A percentile compares a stretch with the other conserved stretches of the same genome.
Conservation (phyloP, 2,329 filamentous ascomycete species). For the Fusarium kyushuense region DNA sequence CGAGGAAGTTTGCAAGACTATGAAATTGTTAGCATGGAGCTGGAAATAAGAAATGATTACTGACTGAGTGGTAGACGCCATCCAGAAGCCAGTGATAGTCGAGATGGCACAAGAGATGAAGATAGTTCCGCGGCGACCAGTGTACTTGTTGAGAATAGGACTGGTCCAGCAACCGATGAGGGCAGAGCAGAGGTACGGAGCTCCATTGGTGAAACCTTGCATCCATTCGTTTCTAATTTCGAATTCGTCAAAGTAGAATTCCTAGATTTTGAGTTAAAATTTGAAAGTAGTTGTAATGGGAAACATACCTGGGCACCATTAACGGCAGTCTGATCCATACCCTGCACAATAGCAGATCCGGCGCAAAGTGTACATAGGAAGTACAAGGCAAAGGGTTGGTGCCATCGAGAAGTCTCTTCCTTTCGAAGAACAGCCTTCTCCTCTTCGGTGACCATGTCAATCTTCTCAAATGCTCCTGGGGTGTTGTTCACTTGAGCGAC, state of each 20-base stretch:
- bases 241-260: slow-evolving; percentile 53
- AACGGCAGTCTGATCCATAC: slow-evolving; percentile 75
- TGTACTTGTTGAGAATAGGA: slow-evolving; percentile 66
- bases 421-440: slow-evolving; percentile 48
- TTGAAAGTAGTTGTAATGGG: fast-evolving
- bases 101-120: slow-evolving; percentile 71
- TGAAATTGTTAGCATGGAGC: fast-evolving
- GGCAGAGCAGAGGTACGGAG: slow-evolving; percentile 66
- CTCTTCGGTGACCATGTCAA: slow-evolving; percentile 45
- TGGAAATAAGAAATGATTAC: not conserved
- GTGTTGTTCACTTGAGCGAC: slow-evolving; percentile 61
- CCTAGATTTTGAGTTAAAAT: slow-evolving; percentile 33
- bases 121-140: slow-evolving; percentile 73
- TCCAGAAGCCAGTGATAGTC: slow-evolving; percentile 63
- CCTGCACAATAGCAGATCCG: slow-evolving; percentile 69
- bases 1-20: slow-evolving; percentile 46
- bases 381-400: slow-evolving; percentile 52
- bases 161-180: slow-evolving; percentile 53
- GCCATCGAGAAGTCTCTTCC: slow-evolving; percentile 51
- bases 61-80: slow-evolving; percentile 66
- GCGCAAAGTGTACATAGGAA: slow-evolving; percentile 54
- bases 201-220: slow-evolving; percentile 66
- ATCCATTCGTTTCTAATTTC: slow-evolving; percentile 57
- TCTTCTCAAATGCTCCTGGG: slow-evolving; percentile 46
- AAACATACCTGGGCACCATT: slow-evolving; percentile 70